These are phyloP conservation scores for Wickerhamomyces canadensis DNA, from an alignment of 805 yeast genomes.

Conservation along the genomic window DNA sequence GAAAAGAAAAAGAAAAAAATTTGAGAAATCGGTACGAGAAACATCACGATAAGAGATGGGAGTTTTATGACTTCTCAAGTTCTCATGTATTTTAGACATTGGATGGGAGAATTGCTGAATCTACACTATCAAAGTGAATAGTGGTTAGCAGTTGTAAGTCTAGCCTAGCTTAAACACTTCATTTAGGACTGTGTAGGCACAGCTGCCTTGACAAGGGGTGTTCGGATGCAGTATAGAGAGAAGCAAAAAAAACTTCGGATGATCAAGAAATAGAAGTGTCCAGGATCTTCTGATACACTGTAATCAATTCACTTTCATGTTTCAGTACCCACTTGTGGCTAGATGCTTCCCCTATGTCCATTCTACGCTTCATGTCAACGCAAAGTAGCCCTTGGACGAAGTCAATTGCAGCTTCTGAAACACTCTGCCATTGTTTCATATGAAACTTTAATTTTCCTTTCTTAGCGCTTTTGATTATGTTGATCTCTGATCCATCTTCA, in stretches of 20 bases:
- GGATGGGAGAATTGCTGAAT: no score
- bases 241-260: background rate
- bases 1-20: no score
- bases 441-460: constrained; percentile 35
- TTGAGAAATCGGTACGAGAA: background rate
- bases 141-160: no score
- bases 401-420: constrained; percentile 38
- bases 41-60: no score
- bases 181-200: no score
- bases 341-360: constrained; percentile 34
- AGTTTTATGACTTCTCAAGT: no score
- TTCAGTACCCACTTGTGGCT: constrained; percentile 42
- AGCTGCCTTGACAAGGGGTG: no score
- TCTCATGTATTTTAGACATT: no score
- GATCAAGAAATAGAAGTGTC: background rate
- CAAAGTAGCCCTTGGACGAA: constrained; percentile 38
- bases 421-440: constrained; percentile 35
- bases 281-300: constrained; percentile 30
- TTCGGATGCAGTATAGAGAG: background rate
- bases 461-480: constrained; percentile 37
- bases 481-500: constrained; percentile 36
- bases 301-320: constrained; percentile 30
- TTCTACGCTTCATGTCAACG: constrained; percentile 33
- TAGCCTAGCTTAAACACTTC: no score
- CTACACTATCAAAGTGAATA: no score